phyloP scores from a whole-genome alignment of 2,329 filamentous ascomycete species.

The Microdochium nivale region DNA sequence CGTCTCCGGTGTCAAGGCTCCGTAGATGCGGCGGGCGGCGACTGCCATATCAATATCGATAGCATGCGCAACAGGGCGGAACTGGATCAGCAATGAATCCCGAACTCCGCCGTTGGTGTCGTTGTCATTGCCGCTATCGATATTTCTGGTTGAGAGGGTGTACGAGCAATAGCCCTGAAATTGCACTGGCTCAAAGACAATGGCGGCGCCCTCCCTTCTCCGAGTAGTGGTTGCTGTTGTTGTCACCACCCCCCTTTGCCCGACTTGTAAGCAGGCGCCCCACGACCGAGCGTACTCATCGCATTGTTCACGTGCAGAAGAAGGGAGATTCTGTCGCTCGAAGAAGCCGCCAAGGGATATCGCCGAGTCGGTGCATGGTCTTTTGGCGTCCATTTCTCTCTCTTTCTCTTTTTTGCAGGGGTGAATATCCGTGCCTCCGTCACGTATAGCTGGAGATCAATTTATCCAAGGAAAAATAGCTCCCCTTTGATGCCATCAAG shows the following conservation, averaged over 20 bases:
- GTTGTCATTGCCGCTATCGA: slow-evolving; percentile 2
- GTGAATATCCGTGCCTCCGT: too few species aligned
- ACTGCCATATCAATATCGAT: slow-evolving; percentile 28
- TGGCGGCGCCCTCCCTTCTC: too few species aligned
- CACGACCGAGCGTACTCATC: not conserved
- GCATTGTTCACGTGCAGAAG: not conserved
- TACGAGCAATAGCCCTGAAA: slow-evolving; percentile 45
- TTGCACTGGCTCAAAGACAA: slow-evolving; percentile 18
- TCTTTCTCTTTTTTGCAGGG: not conserved
- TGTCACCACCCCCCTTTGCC: too few species aligned
- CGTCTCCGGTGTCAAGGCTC: slow-evolving; percentile 30
- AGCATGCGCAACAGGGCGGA: slow-evolving; percentile 32
- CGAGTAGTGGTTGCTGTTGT: not conserved
- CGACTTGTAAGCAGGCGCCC: too few species aligned
- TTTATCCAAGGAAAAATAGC: too few species aligned
- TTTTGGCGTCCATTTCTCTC: too few species aligned
- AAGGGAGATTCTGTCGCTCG: not conserved
- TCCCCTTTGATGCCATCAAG: too few species aligned
- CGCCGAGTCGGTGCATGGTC: not conserved
- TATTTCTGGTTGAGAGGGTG: slow-evolving; percentile 30
- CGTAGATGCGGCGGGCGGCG: slow-evolving; percentile 29
- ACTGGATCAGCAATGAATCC: slow-evolving; percentile 39
- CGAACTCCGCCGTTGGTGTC: not conserved
- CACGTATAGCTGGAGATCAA: too few species aligned
- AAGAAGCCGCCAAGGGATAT: not conserved